phyloP scores from a whole-genome alignment of 805 yeast genomes.

The Yueomyces sp. region DNA sequence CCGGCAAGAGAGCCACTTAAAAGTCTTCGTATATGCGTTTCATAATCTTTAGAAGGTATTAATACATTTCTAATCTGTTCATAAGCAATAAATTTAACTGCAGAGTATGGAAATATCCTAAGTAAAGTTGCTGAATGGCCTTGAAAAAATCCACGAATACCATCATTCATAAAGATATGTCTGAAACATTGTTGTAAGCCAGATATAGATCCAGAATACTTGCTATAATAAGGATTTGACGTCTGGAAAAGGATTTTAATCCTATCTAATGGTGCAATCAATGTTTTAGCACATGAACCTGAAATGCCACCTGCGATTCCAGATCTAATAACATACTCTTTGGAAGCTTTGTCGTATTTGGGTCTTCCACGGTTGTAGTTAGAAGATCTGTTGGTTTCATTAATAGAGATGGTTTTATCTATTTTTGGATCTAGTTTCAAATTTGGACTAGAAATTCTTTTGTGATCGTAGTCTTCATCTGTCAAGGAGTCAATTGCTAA shows the following conservation, averaged over 20 bases:
- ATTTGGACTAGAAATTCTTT: background rate
- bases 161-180: conserved; percentile 55
- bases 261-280: conserved; percentile 90
- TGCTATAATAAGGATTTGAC: conserved; percentile 73
- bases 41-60: conserved; percentile 63
- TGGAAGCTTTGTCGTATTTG: conserved; percentile 36
- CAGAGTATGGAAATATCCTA: conserved; percentile 93
- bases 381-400: no score
- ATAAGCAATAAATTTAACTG: conserved; percentile 90
- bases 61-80: conserved; percentile 76
- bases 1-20: conserved; percentile 89
- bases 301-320: conserved; percentile 94
- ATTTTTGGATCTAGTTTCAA: background rate
- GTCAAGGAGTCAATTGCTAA: background rate
- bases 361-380: background rate
- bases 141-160: conserved; percentile 71
- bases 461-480: background rate
- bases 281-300: conserved; percentile 90
- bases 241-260: conserved; percentile 94
- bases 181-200: conserved; percentile 68
- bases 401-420: background rate
- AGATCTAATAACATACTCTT: conserved; percentile 68
- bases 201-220: conserved; percentile 63
- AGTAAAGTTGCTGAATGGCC: conserved; percentile 91
- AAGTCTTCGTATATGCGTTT: conserved; percentile 69